A percentile compares a stretch with the other conserved stretches of the same genome.
phyloP scores from a whole-genome alignment of 78 protist species.

The Goniomonas avonlea region DNA sequence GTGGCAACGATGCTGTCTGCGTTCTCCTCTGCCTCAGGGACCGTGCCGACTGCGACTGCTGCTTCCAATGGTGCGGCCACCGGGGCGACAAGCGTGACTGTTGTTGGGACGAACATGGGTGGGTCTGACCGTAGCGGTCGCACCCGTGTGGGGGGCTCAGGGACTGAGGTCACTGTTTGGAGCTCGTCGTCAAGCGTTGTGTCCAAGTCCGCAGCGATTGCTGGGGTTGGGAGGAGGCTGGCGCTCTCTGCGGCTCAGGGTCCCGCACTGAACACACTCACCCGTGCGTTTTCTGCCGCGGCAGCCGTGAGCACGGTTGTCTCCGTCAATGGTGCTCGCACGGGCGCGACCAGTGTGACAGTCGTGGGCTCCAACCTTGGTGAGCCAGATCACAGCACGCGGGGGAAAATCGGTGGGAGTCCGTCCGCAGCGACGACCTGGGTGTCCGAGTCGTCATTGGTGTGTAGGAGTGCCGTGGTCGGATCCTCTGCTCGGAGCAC shows the following conservation, averaged over 20 bases:
- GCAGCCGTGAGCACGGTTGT: too few relatives aligned
- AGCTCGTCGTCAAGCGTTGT: background rate
- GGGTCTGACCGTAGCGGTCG: too few relatives aligned
- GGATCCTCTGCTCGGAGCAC: background rate
- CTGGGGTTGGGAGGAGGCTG: background rate
- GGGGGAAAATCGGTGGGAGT: background rate
- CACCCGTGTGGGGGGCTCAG: background rate
- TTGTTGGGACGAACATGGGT: too few relatives aligned
- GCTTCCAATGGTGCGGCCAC: too few relatives aligned
- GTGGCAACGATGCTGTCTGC: too few relatives aligned
- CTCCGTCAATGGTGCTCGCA: background rate
- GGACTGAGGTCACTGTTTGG: background rate
- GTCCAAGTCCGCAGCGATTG: background rate
- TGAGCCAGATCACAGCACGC: background rate
- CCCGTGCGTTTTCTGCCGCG: background rate
- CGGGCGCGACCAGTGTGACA: background rate
- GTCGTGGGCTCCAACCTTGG: background rate
- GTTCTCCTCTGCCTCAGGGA: too few relatives aligned
- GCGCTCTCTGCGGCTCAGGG: background rate
- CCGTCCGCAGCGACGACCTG: background rate
- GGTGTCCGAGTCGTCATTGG: background rate
- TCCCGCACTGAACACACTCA: background rate
- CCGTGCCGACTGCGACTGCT: too few relatives aligned
- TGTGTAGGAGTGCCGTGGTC: background rate
- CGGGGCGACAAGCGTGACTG: too few relatives aligned